A percentile compares a stretch with the other conserved stretches of the same genome.
Evolutionary conservation across 2,329 filamentous ascomycete genomes (phyloP).

Genomic region (Trichothecium sympodiale): DNA sequence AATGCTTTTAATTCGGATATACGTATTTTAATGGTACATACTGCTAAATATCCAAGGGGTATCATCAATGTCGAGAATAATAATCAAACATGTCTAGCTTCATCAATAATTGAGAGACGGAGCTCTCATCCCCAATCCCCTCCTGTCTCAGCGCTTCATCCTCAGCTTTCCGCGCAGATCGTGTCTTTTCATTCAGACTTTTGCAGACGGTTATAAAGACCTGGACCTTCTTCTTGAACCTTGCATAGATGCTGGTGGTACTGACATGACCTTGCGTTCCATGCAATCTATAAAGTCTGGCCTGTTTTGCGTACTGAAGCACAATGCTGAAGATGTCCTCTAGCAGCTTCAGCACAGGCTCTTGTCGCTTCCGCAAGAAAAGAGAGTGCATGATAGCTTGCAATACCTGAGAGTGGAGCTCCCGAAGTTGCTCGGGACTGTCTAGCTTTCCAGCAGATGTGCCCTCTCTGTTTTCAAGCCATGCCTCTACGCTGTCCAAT

Average conservation of each 20-base stretch:
- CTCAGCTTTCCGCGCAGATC: constrained; percentile 14
- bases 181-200: constrained; percentile 53
- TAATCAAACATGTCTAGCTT: constrained; percentile 62
- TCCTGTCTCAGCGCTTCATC: constrained; percentile 22
- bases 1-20: too few species aligned
- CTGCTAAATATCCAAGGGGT: too few species aligned
- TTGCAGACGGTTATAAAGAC: constrained; percentile 66
- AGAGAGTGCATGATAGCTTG: constrained; percentile 66
- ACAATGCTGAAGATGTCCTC: constrained; percentile 67
- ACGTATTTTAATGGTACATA: too few species aligned
- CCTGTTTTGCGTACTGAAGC: constrained; percentile 54
- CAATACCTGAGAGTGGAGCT: constrained; percentile 61
- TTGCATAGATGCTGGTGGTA: constrained; percentile 41
- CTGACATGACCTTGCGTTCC: neutral
- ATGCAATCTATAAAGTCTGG: constrained; percentile 5
- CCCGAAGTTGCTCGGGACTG: constrained; percentile 56
- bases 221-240: constrained; percentile 60
- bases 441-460: constrained; percentile 10
- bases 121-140: constrained; percentile 37
- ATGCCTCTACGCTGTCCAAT: constrained; percentile 50
- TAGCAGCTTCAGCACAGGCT: constrained; percentile 59
- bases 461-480: constrained; percentile 32
- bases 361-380: constrained; percentile 64
- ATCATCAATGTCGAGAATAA: constrained; percentile 29
- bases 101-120: constrained; percentile 56